Conservation (phyloP, 495 filamentous ascomycete genomes). For the Penicillium flavigenum region DNA sequence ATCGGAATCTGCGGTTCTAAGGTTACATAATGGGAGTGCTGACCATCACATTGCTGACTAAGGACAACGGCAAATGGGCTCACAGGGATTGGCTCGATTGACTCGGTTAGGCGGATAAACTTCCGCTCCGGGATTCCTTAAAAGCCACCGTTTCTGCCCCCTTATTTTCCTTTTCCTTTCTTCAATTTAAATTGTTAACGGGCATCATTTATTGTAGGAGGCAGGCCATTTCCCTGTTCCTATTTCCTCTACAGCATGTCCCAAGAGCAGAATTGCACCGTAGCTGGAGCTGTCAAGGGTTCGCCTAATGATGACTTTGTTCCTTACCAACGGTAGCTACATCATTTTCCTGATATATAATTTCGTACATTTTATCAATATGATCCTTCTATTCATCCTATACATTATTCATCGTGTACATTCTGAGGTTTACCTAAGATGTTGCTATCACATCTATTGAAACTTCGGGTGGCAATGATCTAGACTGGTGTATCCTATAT, state of each 20-base stretch:
- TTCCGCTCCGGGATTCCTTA: constrained; percentile 19
- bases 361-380: not conserved
- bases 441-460: not conserved
- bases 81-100: constrained; percentile 39
- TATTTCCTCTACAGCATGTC: constrained; percentile 63
- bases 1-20: constrained; percentile 36
- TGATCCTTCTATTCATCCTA: not conserved
- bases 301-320: constrained; percentile 51
- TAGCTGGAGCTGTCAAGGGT: constrained; percentile 65
- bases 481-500: not conserved
- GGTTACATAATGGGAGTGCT: constrained; percentile 32
- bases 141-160: constrained; percentile 20
- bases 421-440: not conserved
- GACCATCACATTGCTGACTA: constrained; percentile 33
- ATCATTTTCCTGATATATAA: constrained; percentile 27
- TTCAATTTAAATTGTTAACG: constrained; percentile 56
- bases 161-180: constrained; percentile 41
- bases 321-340: constrained; percentile 66
- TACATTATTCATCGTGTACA: not conserved
- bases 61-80: constrained; percentile 35
- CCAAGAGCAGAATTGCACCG: constrained; percentile 60
- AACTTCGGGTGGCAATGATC: not conserved
- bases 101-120: constrained; percentile 35
- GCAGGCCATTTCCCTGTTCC: constrained; percentile 42
- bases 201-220: constrained; percentile 92